Conservation (phyloP, 148 eudicot genomes). For the Rhododendron williamsianum region DNA sequence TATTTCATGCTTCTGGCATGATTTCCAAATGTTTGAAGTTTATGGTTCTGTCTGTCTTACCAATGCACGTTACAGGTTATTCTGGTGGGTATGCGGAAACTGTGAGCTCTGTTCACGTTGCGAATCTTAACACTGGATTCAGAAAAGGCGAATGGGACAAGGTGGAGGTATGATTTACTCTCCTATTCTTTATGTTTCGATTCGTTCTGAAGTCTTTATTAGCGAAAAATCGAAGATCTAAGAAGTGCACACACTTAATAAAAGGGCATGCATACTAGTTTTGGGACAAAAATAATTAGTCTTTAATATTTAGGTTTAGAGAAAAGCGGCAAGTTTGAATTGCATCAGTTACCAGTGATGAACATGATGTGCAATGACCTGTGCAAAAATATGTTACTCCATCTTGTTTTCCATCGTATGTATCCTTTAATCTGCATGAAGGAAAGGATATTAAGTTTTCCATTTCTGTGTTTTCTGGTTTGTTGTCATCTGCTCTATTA, state of each 20-base stretch:
- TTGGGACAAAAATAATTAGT: too few relatives aligned
- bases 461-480: neutral
- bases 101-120: constrained; percentile 78
- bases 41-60: constrained; percentile 8
- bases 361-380: too few relatives aligned
- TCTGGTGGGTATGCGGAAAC: constrained; percentile 63
- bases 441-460: neutral
- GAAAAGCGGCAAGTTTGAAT: too few relatives aligned
- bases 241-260: neutral
- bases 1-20: neutral
- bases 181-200: neutral
- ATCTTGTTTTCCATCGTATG: neutral
- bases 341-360: too few relatives aligned
- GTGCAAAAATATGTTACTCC: too few relatives aligned
- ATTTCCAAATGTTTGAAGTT: neutral
- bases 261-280: neutral
- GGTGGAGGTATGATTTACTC: constrained; percentile 61
- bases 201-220: neutral
- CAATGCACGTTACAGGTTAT: constrained; percentile 42
- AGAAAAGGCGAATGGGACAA: constrained; percentile 79
- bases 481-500: neutral
- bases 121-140: constrained; percentile 62
- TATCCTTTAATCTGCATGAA: neutral
- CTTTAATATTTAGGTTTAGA: too few relatives aligned
- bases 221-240: neutral